Percentiles rank a stretch among this genome's conserved stretches.
Evolutionary conservation across 163 green algal species (phyloP).

Genomic region (Scenedesmus sp.): DNA sequence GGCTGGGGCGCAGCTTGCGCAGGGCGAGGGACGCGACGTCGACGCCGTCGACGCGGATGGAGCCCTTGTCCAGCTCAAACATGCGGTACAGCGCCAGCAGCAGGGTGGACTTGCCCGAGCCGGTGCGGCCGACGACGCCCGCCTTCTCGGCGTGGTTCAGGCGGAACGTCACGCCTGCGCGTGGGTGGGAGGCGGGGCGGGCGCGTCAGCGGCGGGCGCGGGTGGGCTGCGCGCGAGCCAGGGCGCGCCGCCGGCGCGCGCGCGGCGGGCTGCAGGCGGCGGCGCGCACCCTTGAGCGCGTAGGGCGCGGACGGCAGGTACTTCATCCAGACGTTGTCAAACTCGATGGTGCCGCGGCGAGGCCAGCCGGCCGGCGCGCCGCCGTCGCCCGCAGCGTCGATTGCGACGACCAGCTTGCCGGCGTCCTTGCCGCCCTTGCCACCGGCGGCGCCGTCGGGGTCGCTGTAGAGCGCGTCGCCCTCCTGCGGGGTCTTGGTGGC

Average conservation of each 20-base stretch:
- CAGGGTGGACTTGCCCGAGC: slow-evolving; percentile 59
- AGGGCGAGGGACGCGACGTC: slow-evolving; percentile 45
- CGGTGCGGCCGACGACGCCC: slow-evolving; percentile 53
- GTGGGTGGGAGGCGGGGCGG: background rate
- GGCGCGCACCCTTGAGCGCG: slow-evolving; percentile 47
- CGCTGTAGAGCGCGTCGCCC: slow-evolving; percentile 28
- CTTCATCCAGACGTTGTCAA: slow-evolving; percentile 54
- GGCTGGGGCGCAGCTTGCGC: slow-evolving; percentile 33
- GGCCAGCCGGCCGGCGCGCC: slow-evolving; percentile 30
- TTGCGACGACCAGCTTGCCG: slow-evolving; percentile 6
- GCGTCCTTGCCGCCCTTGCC: background rate
- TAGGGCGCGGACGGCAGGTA: slow-evolving; percentile 38
- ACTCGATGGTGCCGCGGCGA: slow-evolving; percentile 19
- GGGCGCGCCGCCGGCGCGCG: too few species aligned
- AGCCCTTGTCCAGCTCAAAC: slow-evolving; percentile 48
- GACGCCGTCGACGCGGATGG: slow-evolving; percentile 41
- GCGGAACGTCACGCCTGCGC: slow-evolving; percentile 26
- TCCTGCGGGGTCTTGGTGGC: slow-evolving; percentile 42
- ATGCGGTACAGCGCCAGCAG: slow-evolving; percentile 62
- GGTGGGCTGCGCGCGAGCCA: too few species aligned
- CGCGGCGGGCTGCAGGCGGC: too few species aligned
- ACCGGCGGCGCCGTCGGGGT: background rate
- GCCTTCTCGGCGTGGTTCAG: slow-evolving; percentile 47
- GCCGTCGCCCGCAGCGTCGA: background rate
- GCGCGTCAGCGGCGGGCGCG: background rate